Conservation (phyloP, 305 asterid genomes). For the Rubia tinctorum region DNA sequence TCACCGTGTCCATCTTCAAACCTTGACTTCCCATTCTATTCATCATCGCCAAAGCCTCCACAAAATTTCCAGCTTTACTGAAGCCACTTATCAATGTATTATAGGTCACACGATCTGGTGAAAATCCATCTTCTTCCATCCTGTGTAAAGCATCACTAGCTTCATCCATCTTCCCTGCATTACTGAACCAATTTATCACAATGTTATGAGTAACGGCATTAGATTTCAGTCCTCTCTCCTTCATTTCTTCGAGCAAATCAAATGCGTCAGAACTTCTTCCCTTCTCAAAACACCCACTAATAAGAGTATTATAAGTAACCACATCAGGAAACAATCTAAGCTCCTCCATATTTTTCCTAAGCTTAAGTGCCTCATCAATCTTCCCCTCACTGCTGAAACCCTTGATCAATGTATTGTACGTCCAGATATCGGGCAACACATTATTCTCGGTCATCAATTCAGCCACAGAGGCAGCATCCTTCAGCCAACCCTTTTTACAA, state of each 20-base stretch:
- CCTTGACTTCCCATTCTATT: constrained; percentile 61
- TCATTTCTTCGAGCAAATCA: constrained; percentile 64
- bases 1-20: constrained; percentile 72
- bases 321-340: constrained; percentile 69
- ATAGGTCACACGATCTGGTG: constrained; percentile 61
- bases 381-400: constrained; percentile 57
- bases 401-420: constrained; percentile 65
- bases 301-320: constrained; percentile 72
- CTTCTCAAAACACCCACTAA: constrained; percentile 56
- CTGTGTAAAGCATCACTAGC: constrained; percentile 43
- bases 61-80: constrained; percentile 62
- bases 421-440: constrained; percentile 65
- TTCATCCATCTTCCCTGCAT: constrained; percentile 65
- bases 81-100: constrained; percentile 70
- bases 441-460: constrained; percentile 68
- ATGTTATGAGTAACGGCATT: constrained; percentile 67
- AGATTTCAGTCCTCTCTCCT: constrained; percentile 46
- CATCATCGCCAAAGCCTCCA: constrained; percentile 64
- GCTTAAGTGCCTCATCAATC: constrained; percentile 69
- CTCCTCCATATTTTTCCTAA: constrained; percentile 58
- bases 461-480: constrained; percentile 65
- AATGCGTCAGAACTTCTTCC: constrained; percentile 47
- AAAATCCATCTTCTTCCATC: constrained; percentile 64
- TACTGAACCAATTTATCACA: constrained; percentile 76
- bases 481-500: constrained; percentile 75